Base-by-base conservation (phyloP, 768 basidiomycete genomes). In the Gloeostereum incarnatum region DNA sequence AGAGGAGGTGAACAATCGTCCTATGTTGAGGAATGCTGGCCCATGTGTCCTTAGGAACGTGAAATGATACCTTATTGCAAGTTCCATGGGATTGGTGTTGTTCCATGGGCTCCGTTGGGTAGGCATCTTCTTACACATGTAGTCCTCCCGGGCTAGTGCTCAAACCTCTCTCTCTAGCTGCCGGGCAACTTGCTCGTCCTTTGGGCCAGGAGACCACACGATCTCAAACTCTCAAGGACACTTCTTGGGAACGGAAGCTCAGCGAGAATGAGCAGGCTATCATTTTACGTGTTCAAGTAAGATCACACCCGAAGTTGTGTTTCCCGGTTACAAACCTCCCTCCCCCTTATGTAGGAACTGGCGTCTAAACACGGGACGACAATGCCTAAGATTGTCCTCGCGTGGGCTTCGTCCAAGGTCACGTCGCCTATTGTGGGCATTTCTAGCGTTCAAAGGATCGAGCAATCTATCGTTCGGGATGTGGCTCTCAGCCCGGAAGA, bases 401-500 rank as follows among this genome's bases (percentile, higher is more conserved):
- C 61, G 6, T 64, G 62, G 62, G 53, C 49, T 1, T 32, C 54
- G 26, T 42, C 55, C 8, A 54, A 52, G 23, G 36, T 49, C 24
- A 48, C 43, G 35, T 32, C 10, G 34, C 65, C 65, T 2, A 66
- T 66, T 39, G 52, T 66, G 20, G 65, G 65, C 4, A 46, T 52
- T 1, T 57, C 56, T 5, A 58, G 49, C 18, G 38, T 52, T 10
- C 49, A 59, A 24, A 53, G 60, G 34, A 49, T 67, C 16, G 48
- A 59, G 24, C 44, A 69, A 33, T 38, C 70, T 20, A 29, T 29
- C 14, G 14, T 8, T 14, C 26, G 9, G 26, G 14, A 14, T 29
- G 8, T 29, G 9, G 53, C 56, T 38, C 57, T 74, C 37, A 60
- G 62, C 0, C 52, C 56, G 1, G 69, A 71, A 13, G 71, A 74